A percentile compares a stretch with the other conserved stretches of the same genome.
These are phyloP conservation scores for Colletotrichum aenigma DNA, from an alignment of 2,329 filamentous ascomycete genomes.

Conservation along the genomic window DNA sequence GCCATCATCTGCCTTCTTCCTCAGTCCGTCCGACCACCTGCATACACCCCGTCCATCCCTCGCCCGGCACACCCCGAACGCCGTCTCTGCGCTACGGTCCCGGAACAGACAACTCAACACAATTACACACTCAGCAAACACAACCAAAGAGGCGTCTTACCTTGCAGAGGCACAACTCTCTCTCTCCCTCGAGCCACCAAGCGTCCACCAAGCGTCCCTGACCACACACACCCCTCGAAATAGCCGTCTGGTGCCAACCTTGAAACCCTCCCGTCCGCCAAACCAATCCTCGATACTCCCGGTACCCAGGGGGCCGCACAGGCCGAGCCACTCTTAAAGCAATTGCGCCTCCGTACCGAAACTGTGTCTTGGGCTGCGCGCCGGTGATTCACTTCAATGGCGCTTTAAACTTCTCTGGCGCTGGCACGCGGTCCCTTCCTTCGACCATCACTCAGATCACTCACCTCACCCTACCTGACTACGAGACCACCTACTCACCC, in stretches of 20 bases:
- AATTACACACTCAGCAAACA: background rate
- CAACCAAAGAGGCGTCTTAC: background rate
- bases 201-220: background rate
- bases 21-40: conserved; percentile 7
- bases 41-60: background rate
- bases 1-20: conserved; percentile 2
- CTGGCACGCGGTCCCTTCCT: conserved; percentile 16
- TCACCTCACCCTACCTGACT: background rate
- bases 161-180: background rate
- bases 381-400: conserved; percentile 19
- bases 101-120: background rate
- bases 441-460: background rate
- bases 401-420: conserved; percentile 14
- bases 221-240: background rate
- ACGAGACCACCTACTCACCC: background rate
- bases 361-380: conserved; percentile 18
- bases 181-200: background rate
- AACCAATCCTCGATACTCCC: conserved; percentile 11
- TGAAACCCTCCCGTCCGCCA: conserved; percentile 16
- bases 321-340: conserved; percentile 15
- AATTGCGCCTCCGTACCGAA: conserved; percentile 16
- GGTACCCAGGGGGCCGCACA: conserved; percentile 12
- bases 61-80: background rate
- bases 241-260: conserved; percentile 1
- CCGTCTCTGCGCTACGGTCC: conserved; percentile 13